Evolutionary conservation across 139 green algal genomes (phyloP).

Genomic region (Chlorella vulgaris): DNA sequence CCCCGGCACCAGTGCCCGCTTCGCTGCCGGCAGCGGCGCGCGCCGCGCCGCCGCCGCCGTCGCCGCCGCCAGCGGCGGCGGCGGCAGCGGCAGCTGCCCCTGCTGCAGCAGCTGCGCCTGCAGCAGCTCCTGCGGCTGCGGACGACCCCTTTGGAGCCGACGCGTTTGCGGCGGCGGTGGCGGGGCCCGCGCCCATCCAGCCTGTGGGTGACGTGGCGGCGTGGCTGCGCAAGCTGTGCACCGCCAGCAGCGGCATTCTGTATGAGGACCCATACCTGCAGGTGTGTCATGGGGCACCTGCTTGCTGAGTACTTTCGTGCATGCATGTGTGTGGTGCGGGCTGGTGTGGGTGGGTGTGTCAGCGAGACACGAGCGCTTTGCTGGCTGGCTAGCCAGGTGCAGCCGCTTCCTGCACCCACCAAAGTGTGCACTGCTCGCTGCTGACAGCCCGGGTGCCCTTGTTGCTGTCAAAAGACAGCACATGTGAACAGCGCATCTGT

Average conservation of each 20-base stretch:
- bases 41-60: neutral
- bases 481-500: too few relatives aligned
- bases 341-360: too few relatives aligned
- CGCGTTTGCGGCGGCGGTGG: slow-evolving; percentile 15
- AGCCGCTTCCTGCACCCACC: too few relatives aligned
- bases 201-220: slow-evolving; percentile 61
- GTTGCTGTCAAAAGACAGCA: too few relatives aligned
- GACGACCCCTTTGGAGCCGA: slow-evolving; percentile 28
- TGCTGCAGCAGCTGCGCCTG: neutral
- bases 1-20: neutral
- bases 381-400: too few relatives aligned
- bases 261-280: slow-evolving; percentile 96
- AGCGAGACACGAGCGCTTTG: too few relatives aligned
- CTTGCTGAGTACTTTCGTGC: neutral
- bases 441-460: too few relatives aligned
- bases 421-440: too few relatives aligned
- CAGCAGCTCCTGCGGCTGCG: neutral
- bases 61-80: neutral
- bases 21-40: neutral
- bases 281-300: slow-evolving; percentile 37
- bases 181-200: slow-evolving; percentile 33
- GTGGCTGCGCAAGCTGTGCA: slow-evolving; percentile 69
- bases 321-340: neutral
- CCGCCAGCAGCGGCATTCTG: slow-evolving; percentile 77
- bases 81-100: neutral